Evolutionary conservation across 495 filamentous ascomycete genomes (phyloP), one percentile per base, ranked within the genome.

Genomic region (Penicillium angulare): DNA sequence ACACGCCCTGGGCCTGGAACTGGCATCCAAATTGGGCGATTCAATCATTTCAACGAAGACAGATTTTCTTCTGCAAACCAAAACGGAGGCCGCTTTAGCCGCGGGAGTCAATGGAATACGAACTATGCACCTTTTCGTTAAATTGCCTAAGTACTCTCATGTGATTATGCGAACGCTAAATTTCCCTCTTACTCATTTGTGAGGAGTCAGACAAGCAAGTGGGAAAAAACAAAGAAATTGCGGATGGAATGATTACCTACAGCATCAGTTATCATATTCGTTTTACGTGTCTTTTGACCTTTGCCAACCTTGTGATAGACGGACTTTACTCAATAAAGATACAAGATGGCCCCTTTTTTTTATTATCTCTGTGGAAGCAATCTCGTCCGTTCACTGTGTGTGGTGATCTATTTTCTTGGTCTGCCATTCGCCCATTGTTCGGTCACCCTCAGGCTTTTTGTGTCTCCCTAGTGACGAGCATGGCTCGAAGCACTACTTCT

Each of bases 1-100:
- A 95, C 88, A 54, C 88, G 90, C 38, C 89, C 91, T 26, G 89
- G 90, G 31, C 90, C 91, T 47, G 87, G 87, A 31, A 82, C 83
- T 43, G 84, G 88, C 9, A 71, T 80, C 60, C 85, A 78, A 65
- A 72, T 79, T 40, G 76, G 75, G 46, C 79, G 83, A 49, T 83
- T 70, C 57, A 70, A 66, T 56, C 81, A 83, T 49, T 79, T 84
- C 72, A 80, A 65, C 34, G 72, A 75, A 13, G 73, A 77, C n/a
- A 59, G 72, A 38, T 69, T 69, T 32, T 57, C 64, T 17, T 45
- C 61, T 13, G 39, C 59, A 12, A 59, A 53, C 23, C 62, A 62
- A 23, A 57, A 65, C 38, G 56, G 61, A 29, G 59, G 59, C 16
- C 67, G 74, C 20, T 73, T 71, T 36, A 52, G 31, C 43, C 72